Base-by-base conservation (phyloP, 2,329 filamentous ascomycete genomes). In the Ceratocystis alfenasii region DNA sequence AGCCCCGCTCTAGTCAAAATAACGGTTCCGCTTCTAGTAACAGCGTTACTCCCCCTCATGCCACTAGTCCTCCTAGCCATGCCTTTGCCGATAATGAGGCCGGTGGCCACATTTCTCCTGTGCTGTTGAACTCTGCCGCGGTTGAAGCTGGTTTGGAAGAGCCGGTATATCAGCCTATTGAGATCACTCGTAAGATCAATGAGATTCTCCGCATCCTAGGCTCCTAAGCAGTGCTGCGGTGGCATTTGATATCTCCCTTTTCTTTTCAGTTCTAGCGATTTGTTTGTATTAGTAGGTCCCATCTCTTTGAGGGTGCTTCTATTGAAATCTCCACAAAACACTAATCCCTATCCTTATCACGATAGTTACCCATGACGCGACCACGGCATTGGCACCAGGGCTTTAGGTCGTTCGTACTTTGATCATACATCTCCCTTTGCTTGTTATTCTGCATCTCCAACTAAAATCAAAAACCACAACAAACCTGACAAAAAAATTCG, bases 121-220 rank as follows among this genome's bases (percentile, higher is more conserved):
- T 59, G 55, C 55, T 59, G 15, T 8, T 59, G 5, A 59, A 59
- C 55, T 17, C 55, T 30, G 30, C 30, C 15, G 55, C 55, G 17
- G 55, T 59, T 17, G 55, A 59, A 25, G 55, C 55, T 33, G 55
- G 55, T 4, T 25, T 53, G 20, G 55, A 30, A 30, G 28, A 36
- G 55, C 55, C 55, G 8, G 17, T 59, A 15, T 59, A 59, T n/a
- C 55, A 59, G 55, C 55, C 55, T 5, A 25, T 59, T 36, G 55
- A 59, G 55, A 59, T 33, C 33, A 59, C 55, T n/a, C 55, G 55
- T 17, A 59, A 59, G 55, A 28, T 59, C 55, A 59, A 59, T 6
- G 55, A 59, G 55, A 59, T 59, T 36, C 55, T 59, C 25, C 55
- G 55, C 28, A 59, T 59, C 30, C 55, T 59, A 17, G 25, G 55